Conservation (phyloP, 2,329 filamentous ascomycete genomes). For the Arthrobotrys megalospora region DNA sequence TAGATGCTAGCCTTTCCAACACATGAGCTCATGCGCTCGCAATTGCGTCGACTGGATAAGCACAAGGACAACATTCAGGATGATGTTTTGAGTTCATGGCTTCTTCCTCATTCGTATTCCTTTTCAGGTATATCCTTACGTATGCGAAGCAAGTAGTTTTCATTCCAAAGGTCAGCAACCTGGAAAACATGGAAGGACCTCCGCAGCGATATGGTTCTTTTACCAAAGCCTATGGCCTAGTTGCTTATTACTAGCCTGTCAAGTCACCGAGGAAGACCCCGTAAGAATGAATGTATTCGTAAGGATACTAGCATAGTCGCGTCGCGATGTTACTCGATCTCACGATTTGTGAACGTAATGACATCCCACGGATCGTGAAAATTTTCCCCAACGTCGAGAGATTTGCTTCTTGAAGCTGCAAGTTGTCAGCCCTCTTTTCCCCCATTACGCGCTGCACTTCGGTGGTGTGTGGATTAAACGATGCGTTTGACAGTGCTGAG, state of each 20-base stretch:
- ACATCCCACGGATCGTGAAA: constrained; percentile 54
- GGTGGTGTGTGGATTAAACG: constrained; percentile 49
- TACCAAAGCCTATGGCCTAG: background rate
- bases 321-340: constrained; percentile 48
- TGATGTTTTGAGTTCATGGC: constrained; percentile 29
- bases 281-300: constrained; percentile 12
- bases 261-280: constrained; percentile 35
- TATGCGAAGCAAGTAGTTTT: constrained; percentile 35
- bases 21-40: constrained; percentile 32
- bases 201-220: constrained; percentile 40
- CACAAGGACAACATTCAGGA: background rate
- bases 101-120: constrained; percentile 34
- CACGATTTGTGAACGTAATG: constrained; percentile 61
- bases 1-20: constrained; percentile 14
- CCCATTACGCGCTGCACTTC: constrained; percentile 47
- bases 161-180: constrained; percentile 53
- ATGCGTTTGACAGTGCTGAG: constrained; percentile 42
- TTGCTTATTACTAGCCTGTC: constrained; percentile 53
- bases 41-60: background rate
- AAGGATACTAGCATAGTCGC: constrained; percentile 26
- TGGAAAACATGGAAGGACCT: constrained; percentile 52
- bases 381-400: constrained; percentile 30
- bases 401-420: constrained; percentile 57
- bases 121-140: constrained; percentile 40
- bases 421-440: constrained; percentile 54